Base-by-base conservation (phyloP, 805 yeast genomes). In the Candida pini region DNA sequence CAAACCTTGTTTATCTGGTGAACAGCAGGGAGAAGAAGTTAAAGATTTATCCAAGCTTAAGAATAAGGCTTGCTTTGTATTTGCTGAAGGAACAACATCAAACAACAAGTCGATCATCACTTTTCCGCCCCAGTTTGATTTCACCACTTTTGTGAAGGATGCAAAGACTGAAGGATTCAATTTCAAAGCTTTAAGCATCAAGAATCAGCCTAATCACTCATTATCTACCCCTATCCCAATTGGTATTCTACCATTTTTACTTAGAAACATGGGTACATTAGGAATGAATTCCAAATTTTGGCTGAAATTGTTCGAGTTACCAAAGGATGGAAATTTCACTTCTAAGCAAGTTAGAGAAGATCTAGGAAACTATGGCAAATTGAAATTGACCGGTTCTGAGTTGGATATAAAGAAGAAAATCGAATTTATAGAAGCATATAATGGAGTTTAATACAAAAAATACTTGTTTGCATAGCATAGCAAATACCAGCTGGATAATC, bases 31-130 rank as follows among this genome's bases (percentile, higher is more conserved):
- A 14, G 16, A 15, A 17, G 18, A 7, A 6, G 32, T 37, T 13
- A 31, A 26, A 9, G 58, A 54, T 26, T 36, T 61, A 16, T 28
- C 46, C 1, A 44, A 53, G 19, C 48, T 58, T 15, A 52, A 55
- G 4, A 63, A 66, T n/a, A 68, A 70, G 27, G 60, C 66, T 0
- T 66, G 76, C 4, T 78, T 70, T 34, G 45, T 82, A 16, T 76
- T 87, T 38, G 67, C 80, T 3, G 97, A 88, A 51, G 95, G 95
- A 0, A 84, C 95, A 0, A 69, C 95, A 0, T 76, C 95, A 0
- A 90, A 89, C 53, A 92, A 94, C 33, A 78, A 78, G 41, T 78
- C 88, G 0, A 52, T 89, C 1, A 65, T 89, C 41, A 76, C 86
- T 3, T 71, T 83, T 36, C 61, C 63, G 23, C 31, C 39, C 4